Percentiles rank a stretch among this genome's conserved stretches.
phyloP scores from a whole-genome alignment of 495 filamentous ascomycete species.

The Lasiosphaeria miniovina region DNA sequence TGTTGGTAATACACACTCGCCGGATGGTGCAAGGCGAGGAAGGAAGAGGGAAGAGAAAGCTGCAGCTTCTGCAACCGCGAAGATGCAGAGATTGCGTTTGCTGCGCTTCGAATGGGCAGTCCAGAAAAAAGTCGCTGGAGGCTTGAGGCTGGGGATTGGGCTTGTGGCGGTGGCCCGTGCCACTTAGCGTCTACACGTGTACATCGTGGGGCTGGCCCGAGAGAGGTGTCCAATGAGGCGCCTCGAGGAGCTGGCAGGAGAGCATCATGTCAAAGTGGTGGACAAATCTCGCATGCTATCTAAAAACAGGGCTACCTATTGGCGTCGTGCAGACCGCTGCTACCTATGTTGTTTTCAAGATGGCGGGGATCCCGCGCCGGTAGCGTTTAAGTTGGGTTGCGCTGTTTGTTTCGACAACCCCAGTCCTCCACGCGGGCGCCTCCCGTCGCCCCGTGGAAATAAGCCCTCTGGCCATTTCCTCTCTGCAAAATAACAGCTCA shows the following conservation, averaged over 20 bases:
- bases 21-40: neutral
- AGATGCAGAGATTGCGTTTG: constrained; percentile 4
- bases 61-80: neutral
- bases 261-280: neutral
- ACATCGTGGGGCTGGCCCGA: constrained; percentile 14
- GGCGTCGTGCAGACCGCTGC: too few relatives aligned
- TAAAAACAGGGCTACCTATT: neutral
- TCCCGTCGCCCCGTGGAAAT: too few relatives aligned
- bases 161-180: constrained; percentile 9
- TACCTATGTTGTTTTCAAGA: too few relatives aligned
- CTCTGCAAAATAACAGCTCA: too few relatives aligned
- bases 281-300: neutral
- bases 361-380: too few relatives aligned
- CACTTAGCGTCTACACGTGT: constrained; percentile 16
- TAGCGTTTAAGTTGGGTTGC: too few relatives aligned
- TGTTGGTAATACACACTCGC: neutral
- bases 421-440: too few relatives aligned
- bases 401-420: too few relatives aligned
- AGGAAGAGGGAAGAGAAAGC: neutral
- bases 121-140: constrained; percentile 1
- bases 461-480: too few relatives aligned
- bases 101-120: neutral
- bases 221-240: neutral
- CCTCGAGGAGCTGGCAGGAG: neutral
- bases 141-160: constrained; percentile 22